These are phyloP conservation scores for Obba rivulosa DNA, from an alignment of 768 basidiomycete genomes.

Conservation along the genomic window DNA sequence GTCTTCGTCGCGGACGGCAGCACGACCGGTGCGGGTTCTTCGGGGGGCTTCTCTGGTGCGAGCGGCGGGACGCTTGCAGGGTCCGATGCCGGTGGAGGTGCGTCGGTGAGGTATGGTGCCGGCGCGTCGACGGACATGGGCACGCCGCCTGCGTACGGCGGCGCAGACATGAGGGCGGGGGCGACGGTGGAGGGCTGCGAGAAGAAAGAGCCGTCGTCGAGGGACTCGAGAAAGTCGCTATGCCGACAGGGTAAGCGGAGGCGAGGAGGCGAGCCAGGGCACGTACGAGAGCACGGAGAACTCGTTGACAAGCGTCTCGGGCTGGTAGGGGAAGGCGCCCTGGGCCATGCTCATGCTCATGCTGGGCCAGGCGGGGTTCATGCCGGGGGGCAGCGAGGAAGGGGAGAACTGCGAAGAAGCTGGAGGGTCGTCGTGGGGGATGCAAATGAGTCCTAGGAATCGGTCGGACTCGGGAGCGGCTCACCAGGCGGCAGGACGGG, in stretches of 20 bases:
- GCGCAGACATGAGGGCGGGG: conserved; percentile 39
- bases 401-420: conserved; percentile 19
- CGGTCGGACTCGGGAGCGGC: conserved; percentile 5
- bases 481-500: conserved; percentile 15
- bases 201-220: conserved; percentile 82
- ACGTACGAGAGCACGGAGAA: conserved; percentile 76
- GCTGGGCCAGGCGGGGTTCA: conserved; percentile 46
- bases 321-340: conserved; percentile 58
- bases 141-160: conserved; percentile 19
- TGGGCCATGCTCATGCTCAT: conserved; percentile 43
- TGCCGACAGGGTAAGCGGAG: neutral
- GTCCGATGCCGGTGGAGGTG: conserved; percentile 19
- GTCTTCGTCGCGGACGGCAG: conserved; percentile 75
- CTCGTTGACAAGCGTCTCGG: conserved; percentile 74
- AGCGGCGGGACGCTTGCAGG: conserved; percentile 8
- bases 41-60: conserved; percentile 25
- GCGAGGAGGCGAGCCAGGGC: neutral
- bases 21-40: conserved; percentile 42
- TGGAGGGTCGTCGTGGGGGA: conserved; percentile 13
- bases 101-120: conserved; percentile 18
- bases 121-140: conserved; percentile 20
- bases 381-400: conserved; percentile 1
- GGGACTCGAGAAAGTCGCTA: conserved; percentile 87
- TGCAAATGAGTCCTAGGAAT: neutral
- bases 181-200: conserved; percentile 47